Evolutionary conservation across 495 filamentous ascomycete species (phyloP).

Genomic region (Annulohypoxylon bovei): DNA sequence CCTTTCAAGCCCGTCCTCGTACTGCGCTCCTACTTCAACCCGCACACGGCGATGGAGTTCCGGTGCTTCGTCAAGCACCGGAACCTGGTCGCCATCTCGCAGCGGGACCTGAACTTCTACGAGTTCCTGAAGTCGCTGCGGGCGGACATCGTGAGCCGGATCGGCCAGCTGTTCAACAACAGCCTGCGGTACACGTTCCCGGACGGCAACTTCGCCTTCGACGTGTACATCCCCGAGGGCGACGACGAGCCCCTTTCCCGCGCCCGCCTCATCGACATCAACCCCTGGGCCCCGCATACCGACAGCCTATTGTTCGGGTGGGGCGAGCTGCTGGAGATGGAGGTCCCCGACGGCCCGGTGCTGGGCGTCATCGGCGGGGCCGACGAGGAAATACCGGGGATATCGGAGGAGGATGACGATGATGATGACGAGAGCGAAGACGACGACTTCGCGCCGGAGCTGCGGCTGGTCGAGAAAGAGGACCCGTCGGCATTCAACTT

Average conservation of each 20-base stretch:
- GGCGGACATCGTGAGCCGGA: slow-evolving; percentile 66
- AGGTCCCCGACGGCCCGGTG: slow-evolving; percentile 60
- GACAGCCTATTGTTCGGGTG: slow-evolving; percentile 91
- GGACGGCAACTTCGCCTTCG: slow-evolving; percentile 85
- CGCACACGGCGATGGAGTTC: slow-evolving; percentile 92
- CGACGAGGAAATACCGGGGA: slow-evolving; percentile 43
- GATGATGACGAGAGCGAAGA: slow-evolving; percentile 65
- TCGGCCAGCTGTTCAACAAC: slow-evolving; percentile 77
- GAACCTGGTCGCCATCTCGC: slow-evolving; percentile 81
- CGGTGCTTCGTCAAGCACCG: slow-evolving; percentile 89
- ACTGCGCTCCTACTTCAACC: slow-evolving; percentile 84
- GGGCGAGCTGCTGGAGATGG: slow-evolving; percentile 81
- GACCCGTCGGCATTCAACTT: slow-evolving; percentile 91
- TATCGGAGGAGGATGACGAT: slow-evolving; percentile 49
- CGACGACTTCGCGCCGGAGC: slow-evolving; percentile 74
- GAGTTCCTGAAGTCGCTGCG: slow-evolving; percentile 78
- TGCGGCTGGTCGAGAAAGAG: slow-evolving; percentile 81
- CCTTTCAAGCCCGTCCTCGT: slow-evolving; percentile 68
- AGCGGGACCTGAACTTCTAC: slow-evolving; percentile 91
- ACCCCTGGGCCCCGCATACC: slow-evolving; percentile 91
- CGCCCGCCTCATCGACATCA: slow-evolving; percentile 91
- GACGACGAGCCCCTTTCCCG: slow-evolving; percentile 63
- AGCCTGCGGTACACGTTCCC: slow-evolving; percentile 80
- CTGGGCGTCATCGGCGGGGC: slow-evolving; percentile 54
- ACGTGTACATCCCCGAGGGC: slow-evolving; percentile 87